These are phyloP conservation scores for Pyrenopolyporus hunteri DNA, from an alignment of 495 filamentous ascomycete genomes.

Conservation along the genomic window DNA sequence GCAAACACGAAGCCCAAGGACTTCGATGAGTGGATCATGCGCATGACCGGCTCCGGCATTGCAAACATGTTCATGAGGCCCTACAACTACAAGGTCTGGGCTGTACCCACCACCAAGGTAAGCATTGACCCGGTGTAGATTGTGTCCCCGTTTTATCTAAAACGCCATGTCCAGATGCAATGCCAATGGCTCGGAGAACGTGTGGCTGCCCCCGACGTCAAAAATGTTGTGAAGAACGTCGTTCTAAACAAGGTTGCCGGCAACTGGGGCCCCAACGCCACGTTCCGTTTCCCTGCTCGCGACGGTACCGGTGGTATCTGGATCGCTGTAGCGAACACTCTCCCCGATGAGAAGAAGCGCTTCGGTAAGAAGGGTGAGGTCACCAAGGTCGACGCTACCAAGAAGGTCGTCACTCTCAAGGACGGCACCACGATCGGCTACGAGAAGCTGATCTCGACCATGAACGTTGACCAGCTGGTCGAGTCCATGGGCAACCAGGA, in stretches of 20 bases:
- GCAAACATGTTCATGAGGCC: constrained; percentile 98
- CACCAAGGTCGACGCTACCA: constrained; percentile 79
- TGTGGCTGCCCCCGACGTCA: constrained; percentile 95
- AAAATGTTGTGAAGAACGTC: constrained; percentile 92
- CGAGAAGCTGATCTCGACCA: constrained; percentile 90
- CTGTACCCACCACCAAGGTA: constrained; percentile 97
- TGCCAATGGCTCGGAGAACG: constrained; percentile 98
- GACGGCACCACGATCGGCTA: constrained; percentile 93
- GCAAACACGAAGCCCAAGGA: constrained; percentile 88
- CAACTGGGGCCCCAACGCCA: constrained; percentile 97
- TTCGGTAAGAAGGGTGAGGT: constrained; percentile 88
- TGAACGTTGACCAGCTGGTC: constrained; percentile 90
- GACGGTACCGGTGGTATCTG: constrained; percentile 98
- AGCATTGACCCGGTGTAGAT: constrained; percentile 17
- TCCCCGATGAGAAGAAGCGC: constrained; percentile 88
- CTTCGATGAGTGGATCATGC: constrained; percentile 98
- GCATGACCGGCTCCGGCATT: constrained; percentile 87
- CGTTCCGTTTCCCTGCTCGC: constrained; percentile 96
- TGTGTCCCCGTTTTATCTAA: background rate
- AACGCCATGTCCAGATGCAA: constrained; percentile 78
- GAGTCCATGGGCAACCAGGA: constrained; percentile 87
- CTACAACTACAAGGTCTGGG: constrained; percentile 99
- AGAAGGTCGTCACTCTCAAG: constrained; percentile 79
- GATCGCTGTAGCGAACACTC: constrained; percentile 94
- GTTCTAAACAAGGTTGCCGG: constrained; percentile 95